phyloP scores from a whole-genome alignment of 2,329 filamentous ascomycete species.

The Ascochyta lentis region DNA sequence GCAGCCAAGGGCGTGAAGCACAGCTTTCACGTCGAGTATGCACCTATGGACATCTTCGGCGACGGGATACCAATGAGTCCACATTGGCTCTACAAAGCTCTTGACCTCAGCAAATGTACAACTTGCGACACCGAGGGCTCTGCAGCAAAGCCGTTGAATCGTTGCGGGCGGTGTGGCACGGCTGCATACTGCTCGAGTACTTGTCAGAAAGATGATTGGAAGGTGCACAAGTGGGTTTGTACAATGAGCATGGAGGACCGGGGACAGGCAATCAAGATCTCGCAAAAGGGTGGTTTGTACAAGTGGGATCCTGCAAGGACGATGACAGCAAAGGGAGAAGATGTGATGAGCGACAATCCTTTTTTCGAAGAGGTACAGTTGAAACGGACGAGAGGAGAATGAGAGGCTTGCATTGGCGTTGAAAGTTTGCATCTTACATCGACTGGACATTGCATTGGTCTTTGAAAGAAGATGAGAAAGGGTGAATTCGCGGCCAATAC shows the following conservation, averaged over 20 bases:
- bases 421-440: too few relatives aligned
- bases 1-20: slow-evolving; percentile 26
- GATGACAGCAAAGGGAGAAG: slow-evolving; percentile 17
- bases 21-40: slow-evolving; percentile 31
- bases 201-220: slow-evolving; percentile 32
- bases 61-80: slow-evolving; percentile 34
- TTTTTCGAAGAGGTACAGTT: slow-evolving; percentile 19
- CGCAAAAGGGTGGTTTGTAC: slow-evolving; percentile 29
- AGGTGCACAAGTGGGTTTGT: slow-evolving; percentile 31
- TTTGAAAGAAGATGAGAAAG: neutral
- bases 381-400: neutral
- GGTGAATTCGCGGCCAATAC: too few relatives aligned
- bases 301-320: slow-evolving; percentile 27
- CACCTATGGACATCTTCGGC: slow-evolving; percentile 35
- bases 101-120: slow-evolving; percentile 23
- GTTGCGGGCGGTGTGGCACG: slow-evolving; percentile 32
- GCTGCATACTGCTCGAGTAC: slow-evolving; percentile 28
- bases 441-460: neutral
- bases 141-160: slow-evolving; percentile 13
- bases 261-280: slow-evolving; percentile 28
- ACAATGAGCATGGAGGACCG: slow-evolving; percentile 30
- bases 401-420: neutral
- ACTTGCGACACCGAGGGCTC: slow-evolving; percentile 6
- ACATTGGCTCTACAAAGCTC: slow-evolving; percentile 27
- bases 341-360: slow-evolving; percentile 26